Evolutionary conservation across 2,329 filamentous ascomycete genomes (phyloP), one percentile per base, ranked within the genome.

Genomic region (Fonsecaea pedrosoi): DNA sequence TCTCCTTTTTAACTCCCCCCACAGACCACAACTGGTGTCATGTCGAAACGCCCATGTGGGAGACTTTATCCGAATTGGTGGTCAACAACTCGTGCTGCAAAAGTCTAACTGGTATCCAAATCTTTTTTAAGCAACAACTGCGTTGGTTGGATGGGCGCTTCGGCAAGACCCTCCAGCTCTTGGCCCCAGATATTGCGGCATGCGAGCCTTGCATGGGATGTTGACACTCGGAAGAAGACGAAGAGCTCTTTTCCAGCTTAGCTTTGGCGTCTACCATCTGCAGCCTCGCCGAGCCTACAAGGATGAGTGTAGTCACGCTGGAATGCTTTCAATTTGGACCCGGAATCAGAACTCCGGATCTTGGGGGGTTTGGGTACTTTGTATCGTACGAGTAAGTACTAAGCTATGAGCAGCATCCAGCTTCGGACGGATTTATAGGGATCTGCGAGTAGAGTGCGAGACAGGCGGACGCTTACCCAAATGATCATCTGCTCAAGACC

Each of bases 121-220:
- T 21, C 34, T 38, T 25, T 50, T 50, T 50, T 50, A 50, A 50
- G 45, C 45, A 50, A 50, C 45, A 30, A 50, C 45, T 12, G 45
- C 18, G 18, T 50, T 50, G 21, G 45, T 50, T 25, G 25, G 45
- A 13, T 61, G 45, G 59, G 59, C 59, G 54, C 60, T 62, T 62
- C 37, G 1, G 21, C 15, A 55, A 40, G 21, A 32, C 37, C 18
- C 38, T 55, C 10, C 21, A 42, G 13, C 13, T 18, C 15, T 56
- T 25, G 30, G 60, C 60, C 54, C 37, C 50, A 6, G 37, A 55
- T 34, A 62, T 62, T 55, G 60, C 54, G 60, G 54, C 54, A 55
- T 50, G 62, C 21, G 18, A 60, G 62, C 54, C 54, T 59, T 37
- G 42, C 18, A 18, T 13, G 35, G 40, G 9, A 2, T 42, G n/a